Percentiles rank a stretch among this genome's conserved stretches.
Conservation (phyloP, 352 stramenopile species). For the Globisporangium camurandrum region DNA sequence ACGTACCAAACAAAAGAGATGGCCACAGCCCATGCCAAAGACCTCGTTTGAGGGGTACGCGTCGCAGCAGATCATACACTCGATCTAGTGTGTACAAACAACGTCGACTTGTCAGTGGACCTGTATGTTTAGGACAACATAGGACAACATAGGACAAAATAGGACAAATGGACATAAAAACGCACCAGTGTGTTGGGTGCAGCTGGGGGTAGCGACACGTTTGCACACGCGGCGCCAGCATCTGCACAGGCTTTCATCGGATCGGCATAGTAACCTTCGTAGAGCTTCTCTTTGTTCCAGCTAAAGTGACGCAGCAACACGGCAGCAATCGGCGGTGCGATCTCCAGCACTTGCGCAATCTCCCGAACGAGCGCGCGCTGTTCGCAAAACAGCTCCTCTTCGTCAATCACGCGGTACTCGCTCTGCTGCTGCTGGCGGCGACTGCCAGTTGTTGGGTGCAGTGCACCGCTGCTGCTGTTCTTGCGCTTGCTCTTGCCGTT, state of each 20-base stretch:
- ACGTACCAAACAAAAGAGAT: conserved; percentile 94
- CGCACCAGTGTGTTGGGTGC: conserved; percentile 32
- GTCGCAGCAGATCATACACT: conserved; percentile 94
- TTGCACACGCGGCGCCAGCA: conserved; percentile 53
- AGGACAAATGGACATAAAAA: conserved; percentile 1
- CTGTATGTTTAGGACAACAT: not conserved
- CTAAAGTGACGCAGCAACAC: conserved; percentile 79
- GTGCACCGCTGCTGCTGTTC: conserved; percentile 2
- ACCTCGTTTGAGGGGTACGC: conserved; percentile 63
- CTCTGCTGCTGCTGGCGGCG: conserved; percentile 17
- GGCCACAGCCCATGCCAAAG: conserved; percentile 94
- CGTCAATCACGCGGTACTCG: conserved; percentile 83
- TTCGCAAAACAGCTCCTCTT: conserved; percentile 68
- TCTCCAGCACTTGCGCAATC: conserved; percentile 74
- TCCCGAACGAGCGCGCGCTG: conserved; percentile 56
- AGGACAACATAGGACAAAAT: too few relatives aligned
- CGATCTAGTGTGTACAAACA: conserved; percentile 25
- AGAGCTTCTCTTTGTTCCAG: conserved; percentile 89
- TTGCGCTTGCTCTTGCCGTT: conserved; percentile 67
- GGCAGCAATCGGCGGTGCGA: conserved; percentile 41
- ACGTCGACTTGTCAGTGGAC: not conserved
- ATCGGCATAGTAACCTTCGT: conserved; percentile 82
- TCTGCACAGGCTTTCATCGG: conserved; percentile 42
- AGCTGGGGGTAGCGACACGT: conserved; percentile 25
- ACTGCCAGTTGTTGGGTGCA: conserved; percentile 18